Percentiles rank a stretch among this genome's conserved stretches.
Conservation (phyloP, 768 basidiomycete species). For the Tricholoma terreum region DNA sequence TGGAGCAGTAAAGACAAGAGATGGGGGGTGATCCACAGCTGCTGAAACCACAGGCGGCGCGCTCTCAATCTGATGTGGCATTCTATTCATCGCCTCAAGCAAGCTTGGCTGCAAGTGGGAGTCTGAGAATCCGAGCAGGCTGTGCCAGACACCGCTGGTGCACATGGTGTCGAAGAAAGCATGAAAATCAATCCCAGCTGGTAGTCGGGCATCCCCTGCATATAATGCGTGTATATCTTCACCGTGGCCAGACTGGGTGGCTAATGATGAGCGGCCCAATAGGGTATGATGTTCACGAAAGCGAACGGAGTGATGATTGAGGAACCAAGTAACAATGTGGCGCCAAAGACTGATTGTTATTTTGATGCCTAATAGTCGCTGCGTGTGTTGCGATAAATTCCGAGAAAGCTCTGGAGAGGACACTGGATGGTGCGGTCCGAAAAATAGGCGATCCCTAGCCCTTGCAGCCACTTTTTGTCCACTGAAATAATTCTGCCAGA, state of each 20-base stretch:
- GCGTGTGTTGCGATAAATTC: not conserved
- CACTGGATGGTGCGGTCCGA: conserved; percentile 1
- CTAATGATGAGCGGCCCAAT: not conserved
- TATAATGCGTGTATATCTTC: not conserved
- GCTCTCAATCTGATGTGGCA: no score
- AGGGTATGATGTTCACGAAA: not conserved
- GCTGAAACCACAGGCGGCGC: no score
- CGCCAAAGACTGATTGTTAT: not conserved
- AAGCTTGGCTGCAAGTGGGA: no score
- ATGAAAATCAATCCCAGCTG: not conserved
- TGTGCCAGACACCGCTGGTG: no score
- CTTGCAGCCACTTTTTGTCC: not conserved
- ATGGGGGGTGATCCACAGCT: no score
- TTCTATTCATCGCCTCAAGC: no score
- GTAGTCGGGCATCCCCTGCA: not conserved
- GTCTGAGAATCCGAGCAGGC: no score
- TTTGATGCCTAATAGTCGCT: not conserved
- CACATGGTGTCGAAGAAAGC: no score
- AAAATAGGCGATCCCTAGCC: not conserved
- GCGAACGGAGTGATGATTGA: not conserved
- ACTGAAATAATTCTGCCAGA: conserved; percentile 8
- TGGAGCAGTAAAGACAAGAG: no score
- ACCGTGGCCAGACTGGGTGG: not conserved
- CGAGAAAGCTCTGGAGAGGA: not conserved
- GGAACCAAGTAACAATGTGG: not conserved